Evolutionary conservation across 306 rosid genomes (phyloP).

Genomic region (Rosa persica): DNA sequence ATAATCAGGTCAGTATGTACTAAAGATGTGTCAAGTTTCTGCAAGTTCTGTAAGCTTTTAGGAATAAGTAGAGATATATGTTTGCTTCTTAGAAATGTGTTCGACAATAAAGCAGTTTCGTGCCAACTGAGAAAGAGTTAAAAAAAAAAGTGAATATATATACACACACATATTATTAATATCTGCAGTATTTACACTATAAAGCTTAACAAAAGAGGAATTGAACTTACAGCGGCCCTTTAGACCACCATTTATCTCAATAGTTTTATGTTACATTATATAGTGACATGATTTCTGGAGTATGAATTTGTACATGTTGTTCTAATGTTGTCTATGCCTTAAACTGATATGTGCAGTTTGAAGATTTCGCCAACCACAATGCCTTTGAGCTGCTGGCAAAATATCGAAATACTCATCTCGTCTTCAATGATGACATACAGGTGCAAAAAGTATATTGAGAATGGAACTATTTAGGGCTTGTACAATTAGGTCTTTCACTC

Average conservation of each 20-base stretch:
- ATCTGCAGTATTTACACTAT: neutral
- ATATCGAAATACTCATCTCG: conserved; percentile 77
- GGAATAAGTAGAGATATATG: too few species aligned
- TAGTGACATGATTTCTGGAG: conserved; percentile 9
- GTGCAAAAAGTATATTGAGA: conserved; percentile 28
- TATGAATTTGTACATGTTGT: conserved; percentile 12
- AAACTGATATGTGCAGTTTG: conserved; percentile 60
- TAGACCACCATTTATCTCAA: neutral
- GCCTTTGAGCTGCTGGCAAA: conserved; percentile 90
- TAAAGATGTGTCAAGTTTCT: too few species aligned
- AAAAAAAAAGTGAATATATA: too few species aligned
- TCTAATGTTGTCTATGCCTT: conserved; percentile 25
- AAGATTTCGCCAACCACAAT: conserved; percentile 99
- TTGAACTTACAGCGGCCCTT: neutral
- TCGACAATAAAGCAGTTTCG: too few species aligned
- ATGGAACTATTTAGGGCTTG: neutral
- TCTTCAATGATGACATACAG: conserved; percentile 98
- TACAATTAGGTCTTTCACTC: neutral
- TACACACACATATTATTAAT: neutral
- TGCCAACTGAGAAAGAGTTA: too few species aligned
- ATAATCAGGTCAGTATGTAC: too few species aligned
- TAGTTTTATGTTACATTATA: conserved; percentile 18
- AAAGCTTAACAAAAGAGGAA: neutral
- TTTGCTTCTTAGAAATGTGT: too few species aligned
- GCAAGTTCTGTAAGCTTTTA: too few species aligned